Evolutionary conservation across 2,329 filamentous ascomycete genomes (phyloP).

Genomic region (Fusarium sp.): DNA sequence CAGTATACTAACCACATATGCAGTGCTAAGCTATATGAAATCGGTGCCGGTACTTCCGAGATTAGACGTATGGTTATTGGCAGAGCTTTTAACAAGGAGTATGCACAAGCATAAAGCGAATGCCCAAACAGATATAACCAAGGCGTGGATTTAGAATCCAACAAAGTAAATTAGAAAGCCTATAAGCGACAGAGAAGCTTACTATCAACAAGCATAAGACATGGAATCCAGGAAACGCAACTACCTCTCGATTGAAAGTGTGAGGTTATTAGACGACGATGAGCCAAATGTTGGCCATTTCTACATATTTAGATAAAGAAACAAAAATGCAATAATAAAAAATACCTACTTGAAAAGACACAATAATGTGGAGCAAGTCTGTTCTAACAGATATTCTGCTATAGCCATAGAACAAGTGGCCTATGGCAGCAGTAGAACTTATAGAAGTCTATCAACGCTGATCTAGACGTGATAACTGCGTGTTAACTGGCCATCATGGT

Average conservation of each 20-base stretch:
- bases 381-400: not conserved
- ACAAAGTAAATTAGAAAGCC: not conserved
- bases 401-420: not conserved
- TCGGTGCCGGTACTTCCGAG: slow-evolving; percentile 95
- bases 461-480: not conserved
- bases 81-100: slow-evolving; percentile 90
- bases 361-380: not conserved
- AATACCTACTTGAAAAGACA: not conserved
- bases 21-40: slow-evolving; percentile 87
- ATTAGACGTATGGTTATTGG: slow-evolving; percentile 95
- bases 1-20: slow-evolving; percentile 45
- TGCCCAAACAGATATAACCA: not conserved
- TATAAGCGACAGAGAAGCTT: not conserved
- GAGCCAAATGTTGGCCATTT: not conserved
- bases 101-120: slow-evolving; percentile 55
- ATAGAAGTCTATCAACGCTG: not conserved
- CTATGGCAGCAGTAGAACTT: not conserved
- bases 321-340: not conserved
- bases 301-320: not conserved
- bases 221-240: slow-evolving; percentile 15
- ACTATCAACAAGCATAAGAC: not conserved
- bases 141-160: not conserved
- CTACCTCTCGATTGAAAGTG: slow-evolving; percentile 1
- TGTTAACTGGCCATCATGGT: not conserved
- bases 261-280: not conserved